Base-by-base conservation (phyloP, 2,329 filamentous ascomycete genomes). In the Aureobasidium sp. region DNA sequence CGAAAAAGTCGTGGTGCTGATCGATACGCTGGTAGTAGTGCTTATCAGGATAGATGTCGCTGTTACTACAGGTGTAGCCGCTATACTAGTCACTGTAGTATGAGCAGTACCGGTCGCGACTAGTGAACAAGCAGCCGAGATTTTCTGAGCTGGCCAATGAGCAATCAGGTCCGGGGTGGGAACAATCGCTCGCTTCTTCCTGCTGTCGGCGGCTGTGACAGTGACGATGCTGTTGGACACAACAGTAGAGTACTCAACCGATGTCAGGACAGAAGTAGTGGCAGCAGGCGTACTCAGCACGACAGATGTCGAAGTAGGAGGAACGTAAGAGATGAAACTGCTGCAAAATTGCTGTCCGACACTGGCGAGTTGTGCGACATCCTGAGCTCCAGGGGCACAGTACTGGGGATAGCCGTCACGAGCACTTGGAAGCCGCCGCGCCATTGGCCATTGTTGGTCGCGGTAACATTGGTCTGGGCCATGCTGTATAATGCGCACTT, bases 381-480 rank as follows among this genome's bases (percentile, higher is more conserved):
- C 44, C 9, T 31, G 9, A 31, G 22, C 22, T 3, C 22, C 5
- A 48, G 44, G 44, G 3, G 44, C 44, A 29, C 44, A 48, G 20
- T 48, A 48, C 12, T 48, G 44, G 12, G 22, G 44, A 17, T 48
- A 48, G 11, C 44, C 44, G 37, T 41, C 37, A 41, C 37, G 17
- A 41, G 37, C 14, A 41, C 7, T 5, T 41, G 37, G 8, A 41
- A 41, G 37, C 37, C 15, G 15, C 37, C 37, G 37, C 37, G 37
- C 11, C 14, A 41, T 41, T 41, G 37, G 37, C 37, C 37, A 6
- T 17, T n/a, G 37, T 41, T 41, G 9, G 56, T 71, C 3, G 44
- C 44, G 20, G 44, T 47, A 14, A 15, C 25, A 15, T 47, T 47
- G 44, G 44, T 47, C 44, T 47, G 44, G 4, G 44, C 6, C 44